phyloP scores from a whole-genome alignment of 2,329 filamentous ascomycete genomes.

The Pseudopithomyces chartarum region DNA sequence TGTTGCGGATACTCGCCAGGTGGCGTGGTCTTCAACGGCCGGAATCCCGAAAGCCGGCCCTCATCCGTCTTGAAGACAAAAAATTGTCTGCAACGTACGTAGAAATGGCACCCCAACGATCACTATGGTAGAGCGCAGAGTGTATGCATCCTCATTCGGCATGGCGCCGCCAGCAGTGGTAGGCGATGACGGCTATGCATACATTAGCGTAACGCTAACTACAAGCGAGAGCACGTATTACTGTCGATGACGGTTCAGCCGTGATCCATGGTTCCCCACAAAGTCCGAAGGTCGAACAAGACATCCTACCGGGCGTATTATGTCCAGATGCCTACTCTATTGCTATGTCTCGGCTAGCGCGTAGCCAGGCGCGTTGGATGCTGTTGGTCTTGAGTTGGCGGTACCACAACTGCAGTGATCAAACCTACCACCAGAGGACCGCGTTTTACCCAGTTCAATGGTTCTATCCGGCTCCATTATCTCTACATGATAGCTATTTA shows the following conservation, averaged over 20 bases:
- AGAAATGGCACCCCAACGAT: neutral
- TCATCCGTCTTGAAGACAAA: neutral
- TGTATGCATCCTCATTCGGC: neutral
- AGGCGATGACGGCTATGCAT: conserved; percentile 2
- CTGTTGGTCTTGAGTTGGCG: neutral
- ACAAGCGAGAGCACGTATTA: neutral
- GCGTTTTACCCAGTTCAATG: neutral
- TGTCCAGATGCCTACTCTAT: neutral
- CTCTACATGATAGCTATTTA: neutral
- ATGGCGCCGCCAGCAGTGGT: neutral
- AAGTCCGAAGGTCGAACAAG: conserved; percentile 29
- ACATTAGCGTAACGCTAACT: conserved; percentile 2
- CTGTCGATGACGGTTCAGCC: neutral
- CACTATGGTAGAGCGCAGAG: neutral
- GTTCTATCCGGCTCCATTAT: neutral
- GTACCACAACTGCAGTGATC: neutral
- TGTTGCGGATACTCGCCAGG: neutral
- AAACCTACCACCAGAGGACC: neutral
- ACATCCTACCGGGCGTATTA: conserved; percentile 16
- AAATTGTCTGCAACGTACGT: neutral
- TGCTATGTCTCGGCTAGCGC: conserved; percentile 6
- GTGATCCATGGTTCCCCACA: conserved; percentile 39
- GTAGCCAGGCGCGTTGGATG: neutral
- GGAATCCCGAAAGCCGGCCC: conserved; percentile 1
- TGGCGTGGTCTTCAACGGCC: neutral